Percentiles rank a stretch among this genome's conserved stretches.
Evolutionary conservation across 805 yeast genomes (phyloP).

Genomic region (Starmera dryadoides): DNA sequence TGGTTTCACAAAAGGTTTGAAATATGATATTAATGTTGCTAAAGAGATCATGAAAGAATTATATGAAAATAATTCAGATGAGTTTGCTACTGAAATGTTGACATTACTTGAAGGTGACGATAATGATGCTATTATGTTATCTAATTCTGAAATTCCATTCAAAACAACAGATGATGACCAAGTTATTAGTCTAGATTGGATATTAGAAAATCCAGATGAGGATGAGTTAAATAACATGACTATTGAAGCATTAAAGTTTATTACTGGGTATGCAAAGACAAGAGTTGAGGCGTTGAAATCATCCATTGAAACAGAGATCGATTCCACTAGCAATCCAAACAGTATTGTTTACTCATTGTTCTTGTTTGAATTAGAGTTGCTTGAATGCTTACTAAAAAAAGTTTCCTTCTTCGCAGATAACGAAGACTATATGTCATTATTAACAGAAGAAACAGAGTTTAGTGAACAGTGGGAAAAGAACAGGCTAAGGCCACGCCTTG

Average conservation of each 20-base stretch:
- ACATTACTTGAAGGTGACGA: constrained; percentile 10
- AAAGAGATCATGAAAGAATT: constrained; percentile 11
- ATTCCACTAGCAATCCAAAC: neutral
- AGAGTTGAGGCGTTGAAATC: neutral
- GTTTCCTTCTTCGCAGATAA: neutral
- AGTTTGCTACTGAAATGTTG: constrained; percentile 8
- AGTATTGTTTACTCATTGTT: neutral
- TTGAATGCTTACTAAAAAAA: neutral
- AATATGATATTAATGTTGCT: constrained; percentile 13
- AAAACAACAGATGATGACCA: constrained; percentile 3
- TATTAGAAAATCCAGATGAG: constrained; percentile 11
- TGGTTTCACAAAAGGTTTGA: constrained; percentile 20
- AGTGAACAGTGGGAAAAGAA: constrained; percentile 17
- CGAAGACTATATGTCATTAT: constrained; percentile 10
- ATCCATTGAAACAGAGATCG: constrained; percentile 2
- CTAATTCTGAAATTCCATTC: constrained; percentile 1
- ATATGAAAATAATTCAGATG: constrained; percentile 4
- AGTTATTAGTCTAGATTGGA: constrained; percentile 5
- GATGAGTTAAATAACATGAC: constrained; percentile 13
- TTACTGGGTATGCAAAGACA: constrained; percentile 6
- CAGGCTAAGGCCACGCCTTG: constrained; percentile 16
- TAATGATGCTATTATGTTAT: constrained; percentile 12
- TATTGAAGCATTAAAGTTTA: constrained; percentile 13
- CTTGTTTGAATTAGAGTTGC: neutral
- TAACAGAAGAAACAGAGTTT: constrained; percentile 15